Evolutionary conservation across 2,329 filamentous ascomycete species (phyloP), one percentile per base, ranked within the genome.

Genomic region (Zelopaecilomyces penicillatus): DNA sequence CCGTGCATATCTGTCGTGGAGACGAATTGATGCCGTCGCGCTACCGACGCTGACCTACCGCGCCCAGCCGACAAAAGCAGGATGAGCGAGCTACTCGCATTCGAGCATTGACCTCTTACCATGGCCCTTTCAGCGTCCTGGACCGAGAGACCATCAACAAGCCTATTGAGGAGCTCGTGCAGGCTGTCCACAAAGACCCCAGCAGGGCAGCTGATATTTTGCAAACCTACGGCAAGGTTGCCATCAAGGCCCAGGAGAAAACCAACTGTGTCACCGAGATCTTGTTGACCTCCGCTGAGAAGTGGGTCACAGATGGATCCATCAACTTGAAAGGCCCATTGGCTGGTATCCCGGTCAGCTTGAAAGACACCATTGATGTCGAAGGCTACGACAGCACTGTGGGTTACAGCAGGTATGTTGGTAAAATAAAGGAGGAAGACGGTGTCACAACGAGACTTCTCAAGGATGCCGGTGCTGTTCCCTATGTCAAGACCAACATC

Each of bases 201-300:
- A 70, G 80, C 40, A 73, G 76, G 9, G 82, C 90, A 0, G 61
- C 83, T 27, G 81, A 88, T 49, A 77, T 96, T 39, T 78, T 96
- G n/a, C 80, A 74, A 48, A 81, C 88, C 8, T 97, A 96, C 61
- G 85, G 85, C 57, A 95, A 94, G 64, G 82, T 91, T 19, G 85
- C 90, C 0, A 62, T 95, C 42, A 83, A 82, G 57, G 90, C 88
- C 1, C 91, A 96, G 32, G 75, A 83, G 50, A 84, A 84, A 65
- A 95, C 89, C 2, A 96, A 96, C 63, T 94, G 87, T 58, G 67
- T 94, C 9, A 96, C 91, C 0, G 90, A 96, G 65, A 71, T 96
- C 45, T 78, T 96, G 68, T 75, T 96, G 33, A 73, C 78, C 0
- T 82, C 83, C 44, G 87, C 88, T 0, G 87, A 95, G 64, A 65